Percentiles rank a stretch among this genome's conserved stretches.
Conservation (phyloP, 2,329 filamentous ascomycete genomes). For the Nemania sp. region DNA sequence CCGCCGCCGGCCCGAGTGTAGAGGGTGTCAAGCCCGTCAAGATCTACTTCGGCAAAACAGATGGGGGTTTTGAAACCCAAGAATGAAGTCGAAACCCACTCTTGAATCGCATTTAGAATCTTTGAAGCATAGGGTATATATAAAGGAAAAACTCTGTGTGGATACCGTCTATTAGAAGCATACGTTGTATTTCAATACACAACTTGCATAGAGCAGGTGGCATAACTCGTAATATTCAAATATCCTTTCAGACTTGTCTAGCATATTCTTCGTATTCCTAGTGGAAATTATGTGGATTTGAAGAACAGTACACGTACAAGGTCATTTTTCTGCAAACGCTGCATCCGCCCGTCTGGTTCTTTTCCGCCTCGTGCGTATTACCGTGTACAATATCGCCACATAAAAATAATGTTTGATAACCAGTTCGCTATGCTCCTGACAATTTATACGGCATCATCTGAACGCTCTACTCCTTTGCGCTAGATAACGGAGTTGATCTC, state of each 20-base stretch:
- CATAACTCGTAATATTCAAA: conserved; percentile 2
- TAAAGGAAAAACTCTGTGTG: neutral
- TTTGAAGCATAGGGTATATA: neutral
- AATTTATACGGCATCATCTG: conserved; percentile 20
- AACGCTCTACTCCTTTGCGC: conserved; percentile 13
- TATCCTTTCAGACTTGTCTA: neutral
- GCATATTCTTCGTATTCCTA: neutral
- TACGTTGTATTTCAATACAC: neutral
- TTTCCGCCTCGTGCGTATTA: conserved; percentile 17
- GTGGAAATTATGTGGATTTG: conserved; percentile 9
- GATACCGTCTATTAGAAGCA: neutral
- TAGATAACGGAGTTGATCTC: conserved; percentile 4
- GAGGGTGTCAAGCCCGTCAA: conserved; percentile 93
- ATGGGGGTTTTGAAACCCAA: conserved; percentile 62
- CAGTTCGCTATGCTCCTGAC: conserved; percentile 38
- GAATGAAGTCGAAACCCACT: conserved; percentile 20
- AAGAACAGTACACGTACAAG: conserved; percentile 35
- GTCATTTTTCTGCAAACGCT: conserved; percentile 33
- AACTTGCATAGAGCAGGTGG: neutral
- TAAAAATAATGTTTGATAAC: conserved; percentile 34
- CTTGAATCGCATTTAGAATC: neutral
- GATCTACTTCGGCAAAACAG: conserved; percentile 91
- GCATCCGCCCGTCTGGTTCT: conserved; percentile 29
- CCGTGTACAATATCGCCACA: conserved; percentile 21
- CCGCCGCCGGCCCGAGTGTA: conserved; percentile 58